Evolutionary conservation across 306 rosid genomes (phyloP).

Genomic region (Aeschynomene evenia): DNA sequence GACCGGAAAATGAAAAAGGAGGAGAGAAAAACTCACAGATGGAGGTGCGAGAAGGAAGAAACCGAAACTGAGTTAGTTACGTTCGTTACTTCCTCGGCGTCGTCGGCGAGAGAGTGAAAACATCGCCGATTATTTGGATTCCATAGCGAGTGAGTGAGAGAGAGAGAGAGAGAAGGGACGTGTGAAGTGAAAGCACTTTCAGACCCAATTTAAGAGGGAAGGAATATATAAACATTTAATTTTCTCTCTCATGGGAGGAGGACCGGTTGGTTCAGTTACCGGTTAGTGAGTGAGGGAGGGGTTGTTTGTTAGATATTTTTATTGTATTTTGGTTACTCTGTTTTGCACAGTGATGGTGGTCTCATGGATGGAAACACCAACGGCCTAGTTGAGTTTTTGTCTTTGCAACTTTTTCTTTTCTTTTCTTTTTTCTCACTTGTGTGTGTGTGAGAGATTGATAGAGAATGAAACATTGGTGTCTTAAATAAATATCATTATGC

Average conservation of each 20-base stretch:
- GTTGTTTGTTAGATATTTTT: constrained; percentile 33
- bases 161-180: constrained; percentile 44
- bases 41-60: constrained; percentile 4
- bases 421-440: background rate
- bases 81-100: constrained; percentile 19
- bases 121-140: constrained; percentile 47
- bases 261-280: constrained; percentile 61
- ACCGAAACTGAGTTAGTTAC: constrained; percentile 16
- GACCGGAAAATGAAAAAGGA: background rate
- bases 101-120: constrained; percentile 29
- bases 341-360: constrained; percentile 19
- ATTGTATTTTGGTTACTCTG: background rate
- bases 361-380: constrained; percentile 41
- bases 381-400: background rate
- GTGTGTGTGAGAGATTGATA: background rate
- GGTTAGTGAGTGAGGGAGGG: constrained; percentile 27
- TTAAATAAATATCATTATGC: background rate
- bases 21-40: constrained; percentile 14
- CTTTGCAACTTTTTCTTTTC: background rate
- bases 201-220: constrained; percentile 51
- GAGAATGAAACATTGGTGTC: background rate
- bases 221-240: constrained; percentile 65
- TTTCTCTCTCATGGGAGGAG: constrained; percentile 27
- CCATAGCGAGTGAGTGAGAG: constrained; percentile 28
- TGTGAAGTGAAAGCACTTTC: constrained; percentile 49